Percentiles rank a stretch among this genome's conserved stretches.
Conservation (phyloP, 2,329 filamentous ascomycete species). For the Didymella lethalis region DNA sequence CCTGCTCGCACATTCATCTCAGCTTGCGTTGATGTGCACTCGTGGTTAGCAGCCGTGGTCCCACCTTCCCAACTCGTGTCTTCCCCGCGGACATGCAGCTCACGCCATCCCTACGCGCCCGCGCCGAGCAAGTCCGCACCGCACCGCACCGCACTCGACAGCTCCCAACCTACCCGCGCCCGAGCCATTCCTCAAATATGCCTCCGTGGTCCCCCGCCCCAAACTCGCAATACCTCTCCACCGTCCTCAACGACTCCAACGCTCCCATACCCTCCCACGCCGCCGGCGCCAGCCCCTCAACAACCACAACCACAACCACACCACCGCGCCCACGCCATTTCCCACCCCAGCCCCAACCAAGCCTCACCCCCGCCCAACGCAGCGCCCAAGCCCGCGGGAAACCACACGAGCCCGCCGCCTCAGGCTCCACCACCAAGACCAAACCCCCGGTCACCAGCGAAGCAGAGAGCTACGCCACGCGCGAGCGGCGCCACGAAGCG, state of each 20-base stretch:
- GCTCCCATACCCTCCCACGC: background rate
- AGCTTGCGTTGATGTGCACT: background rate
- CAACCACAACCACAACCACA: too few species aligned
- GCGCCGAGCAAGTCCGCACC: conserved; percentile 5
- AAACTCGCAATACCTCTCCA: conserved; percentile 16
- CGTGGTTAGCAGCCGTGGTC: background rate
- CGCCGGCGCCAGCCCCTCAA: background rate
- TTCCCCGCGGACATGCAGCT: conserved; percentile 31
- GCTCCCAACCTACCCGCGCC: too few species aligned
- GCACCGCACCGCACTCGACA: conserved; percentile 6
- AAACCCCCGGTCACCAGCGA: background rate
- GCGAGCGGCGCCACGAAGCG: conserved; percentile 42
- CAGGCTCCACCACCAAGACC: background rate
- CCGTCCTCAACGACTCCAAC: conserved; percentile 21
- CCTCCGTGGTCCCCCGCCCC: background rate
- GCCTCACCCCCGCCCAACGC: conserved; percentile 35
- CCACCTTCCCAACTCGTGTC: conserved; percentile 33
- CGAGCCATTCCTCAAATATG: background rate
- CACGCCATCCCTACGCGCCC: conserved; percentile 5
- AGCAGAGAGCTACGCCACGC: conserved; percentile 38
- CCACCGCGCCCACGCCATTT: conserved; percentile 1
- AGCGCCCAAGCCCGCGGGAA: conserved; percentile 41
- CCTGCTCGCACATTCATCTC: conserved; percentile 1
- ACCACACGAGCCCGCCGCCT: background rate
- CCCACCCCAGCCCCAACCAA: background rate